A percentile compares a stretch with the other conserved stretches of the same genome.
Conservation (phyloP, 2,329 filamentous ascomycete genomes). For the Lachnellula subtilissima region DNA sequence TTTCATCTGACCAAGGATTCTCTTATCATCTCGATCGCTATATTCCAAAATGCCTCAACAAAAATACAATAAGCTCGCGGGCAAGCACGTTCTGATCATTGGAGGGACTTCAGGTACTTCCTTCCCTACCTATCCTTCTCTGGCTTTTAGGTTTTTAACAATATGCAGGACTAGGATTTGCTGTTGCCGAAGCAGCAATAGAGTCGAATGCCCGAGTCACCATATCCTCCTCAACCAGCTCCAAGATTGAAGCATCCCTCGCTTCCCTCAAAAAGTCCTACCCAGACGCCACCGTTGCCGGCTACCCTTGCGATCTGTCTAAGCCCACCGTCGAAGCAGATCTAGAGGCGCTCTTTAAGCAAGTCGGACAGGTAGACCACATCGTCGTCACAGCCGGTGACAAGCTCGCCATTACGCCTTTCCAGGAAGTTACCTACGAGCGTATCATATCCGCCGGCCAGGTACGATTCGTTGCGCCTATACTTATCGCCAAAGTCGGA, state of each 20-base stretch:
- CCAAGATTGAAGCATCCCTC: slow-evolving; percentile 10
- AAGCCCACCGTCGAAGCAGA: slow-evolving; percentile 16
- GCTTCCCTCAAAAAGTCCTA: slow-evolving; percentile 9
- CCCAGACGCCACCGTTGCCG: slow-evolving; percentile 7
- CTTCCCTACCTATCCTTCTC: not conserved
- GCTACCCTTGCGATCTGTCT: slow-evolving; percentile 23
- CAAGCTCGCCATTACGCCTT: not conserved
- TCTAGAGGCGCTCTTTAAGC: slow-evolving; percentile 41
- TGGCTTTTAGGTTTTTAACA: not conserved
- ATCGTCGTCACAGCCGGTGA: slow-evolving; percentile 28
- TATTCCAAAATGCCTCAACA: slow-evolving; percentile 1
- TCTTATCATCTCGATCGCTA: too few species aligned
- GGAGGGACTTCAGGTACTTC: slow-evolving; percentile 24
- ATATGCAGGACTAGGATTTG: slow-evolving; percentile 21
- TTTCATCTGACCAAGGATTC: too few species aligned
- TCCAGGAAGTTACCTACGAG: slow-evolving; percentile 13
- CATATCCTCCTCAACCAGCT: slow-evolving; percentile 19
- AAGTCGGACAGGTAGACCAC: slow-evolving; percentile 19
- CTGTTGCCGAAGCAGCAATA: slow-evolving; percentile 25
- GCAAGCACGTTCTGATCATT: slow-evolving; percentile 25
- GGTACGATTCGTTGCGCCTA: slow-evolving; percentile 23
- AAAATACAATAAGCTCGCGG: slow-evolving; percentile 27
- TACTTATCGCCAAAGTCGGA: slow-evolving; percentile 25
- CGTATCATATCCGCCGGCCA: slow-evolving; percentile 17
- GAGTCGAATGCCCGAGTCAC: slow-evolving; percentile 21